Percentiles rank a stretch among this genome's conserved stretches.
Evolutionary conservation across 2,329 filamentous ascomycete genomes (phyloP).

Genomic region (Claviceps digitariae): DNA sequence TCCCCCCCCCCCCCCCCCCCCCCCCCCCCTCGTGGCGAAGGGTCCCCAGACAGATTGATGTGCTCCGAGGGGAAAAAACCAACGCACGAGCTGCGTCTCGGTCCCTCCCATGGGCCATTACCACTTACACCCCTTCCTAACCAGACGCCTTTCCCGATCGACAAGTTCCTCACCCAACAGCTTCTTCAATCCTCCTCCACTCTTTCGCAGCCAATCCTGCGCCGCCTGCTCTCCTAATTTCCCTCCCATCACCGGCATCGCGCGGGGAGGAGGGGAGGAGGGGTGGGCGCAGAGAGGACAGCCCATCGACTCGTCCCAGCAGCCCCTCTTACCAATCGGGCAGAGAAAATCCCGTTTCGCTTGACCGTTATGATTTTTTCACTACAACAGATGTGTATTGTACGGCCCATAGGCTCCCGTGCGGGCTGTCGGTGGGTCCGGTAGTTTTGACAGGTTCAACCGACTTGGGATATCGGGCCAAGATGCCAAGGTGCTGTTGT

Average conservation of each 20-base stretch:
- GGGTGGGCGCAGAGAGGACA: not conserved
- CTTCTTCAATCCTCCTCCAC: constrained; percentile 1
- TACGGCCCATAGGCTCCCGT: constrained; percentile 1
- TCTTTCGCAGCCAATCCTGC: constrained; percentile 1
- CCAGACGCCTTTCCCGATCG: not conserved
- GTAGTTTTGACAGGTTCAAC: constrained; percentile 6
- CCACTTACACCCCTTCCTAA: not conserved
- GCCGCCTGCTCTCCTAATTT: not conserved
- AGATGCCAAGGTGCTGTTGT: constrained; percentile 1
- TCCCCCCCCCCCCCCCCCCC: not conserved
- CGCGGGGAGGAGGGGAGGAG: not conserved
- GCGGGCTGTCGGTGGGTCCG: constrained; percentile 1
- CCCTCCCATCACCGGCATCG: not conserved
- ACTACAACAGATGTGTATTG: not conserved
- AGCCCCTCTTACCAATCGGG: not conserved
- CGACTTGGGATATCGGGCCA: constrained; percentile 2
- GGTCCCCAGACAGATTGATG: not conserved
- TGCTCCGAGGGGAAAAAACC: not conserved
- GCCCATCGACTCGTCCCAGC: not conserved
- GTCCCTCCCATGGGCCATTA: not conserved
- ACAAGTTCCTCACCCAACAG: not conserved
- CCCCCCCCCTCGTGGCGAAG: not conserved
- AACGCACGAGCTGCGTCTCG: constrained; percentile 5
- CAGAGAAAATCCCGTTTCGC: not conserved
- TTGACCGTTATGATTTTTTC: not conserved